Evolutionary conservation across 2,329 filamentous ascomycete genomes (phyloP), one percentile per base, ranked within the genome.

Genomic region (Corinectria fuckeliana): DNA sequence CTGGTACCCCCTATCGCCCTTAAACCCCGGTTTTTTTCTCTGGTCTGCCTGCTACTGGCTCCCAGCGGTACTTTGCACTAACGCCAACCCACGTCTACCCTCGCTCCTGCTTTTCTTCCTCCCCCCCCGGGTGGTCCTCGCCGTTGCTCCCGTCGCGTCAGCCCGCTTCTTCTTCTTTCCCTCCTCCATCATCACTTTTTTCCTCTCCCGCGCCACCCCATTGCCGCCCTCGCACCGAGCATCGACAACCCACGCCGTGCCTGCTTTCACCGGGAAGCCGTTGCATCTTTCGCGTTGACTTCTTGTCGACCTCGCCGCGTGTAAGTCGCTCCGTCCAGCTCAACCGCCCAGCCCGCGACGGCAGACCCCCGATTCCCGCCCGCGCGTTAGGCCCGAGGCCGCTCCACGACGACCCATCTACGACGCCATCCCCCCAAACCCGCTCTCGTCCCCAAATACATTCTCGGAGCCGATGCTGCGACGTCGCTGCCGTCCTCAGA

Each of bases 321-420:
- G 71, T 75, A 75, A 75, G 73, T 75, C 72, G 65, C n/a, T n/a
- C n/a, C 18, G 16, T 60, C 60, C 50, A 50, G 14, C 14, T n/a
- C 41, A 11, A 44, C 50, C 58, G 55, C 56, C 48, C 59, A 62
- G 63, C 61, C 64, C 67, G 61, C 60, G 56, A 69, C 63, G 57
- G 39, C 57, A 64, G 60, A 51, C 60, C 64, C 61, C 58, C 63
- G 60, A 59, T 62, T 69, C 57, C 61, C 62, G 60, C 58, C 61
- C 54, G 58, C 66, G 63, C 65, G 54, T 63, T 64, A 62, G 61
- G 56, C 61, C 49, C 51, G 59, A 26, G 64, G 62, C 59, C 52
- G 52, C 62, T 53, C 47, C 62, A 59, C 64, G 62, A 54, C 58
- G 59, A 61, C 58, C 52, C 48, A 45, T 30, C 50, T 20, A 57